phyloP scores from a whole-genome alignment of 805 yeast genomes.

The Starmerella gropengiesseri region DNA sequence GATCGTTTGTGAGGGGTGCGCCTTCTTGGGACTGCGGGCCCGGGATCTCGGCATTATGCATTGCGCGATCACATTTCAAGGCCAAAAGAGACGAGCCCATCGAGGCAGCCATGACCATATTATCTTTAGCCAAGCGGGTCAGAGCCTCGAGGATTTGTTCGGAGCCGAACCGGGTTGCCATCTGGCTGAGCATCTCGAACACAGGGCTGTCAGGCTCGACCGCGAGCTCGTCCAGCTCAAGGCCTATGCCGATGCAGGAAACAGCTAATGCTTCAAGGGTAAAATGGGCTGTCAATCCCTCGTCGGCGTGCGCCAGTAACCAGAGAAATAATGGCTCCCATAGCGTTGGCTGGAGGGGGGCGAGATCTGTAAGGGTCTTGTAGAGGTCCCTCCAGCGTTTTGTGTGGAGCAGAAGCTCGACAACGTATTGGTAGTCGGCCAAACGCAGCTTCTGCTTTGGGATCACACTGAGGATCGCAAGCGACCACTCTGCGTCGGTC shows the following conservation, averaged over 20 bases:
- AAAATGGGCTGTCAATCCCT: background rate
- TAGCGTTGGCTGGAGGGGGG: constrained; percentile 8
- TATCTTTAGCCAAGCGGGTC: background rate
- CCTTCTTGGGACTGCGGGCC: background rate
- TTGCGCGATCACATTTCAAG: background rate
- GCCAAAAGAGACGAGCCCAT: constrained; percentile 12
- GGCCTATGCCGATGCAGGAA: background rate
- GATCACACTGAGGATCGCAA: constrained; percentile 7
- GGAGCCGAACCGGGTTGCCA: background rate
- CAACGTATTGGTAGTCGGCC: constrained; percentile 19
- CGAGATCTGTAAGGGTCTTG: constrained; percentile 9
- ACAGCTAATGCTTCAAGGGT: constrained; percentile 1
- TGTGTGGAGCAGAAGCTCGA: constrained; percentile 8
- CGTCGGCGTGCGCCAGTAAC: background rate
- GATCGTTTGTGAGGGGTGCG: background rate
- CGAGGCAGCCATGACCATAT: constrained; percentile 3
- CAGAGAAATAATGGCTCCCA: constrained; percentile 15
- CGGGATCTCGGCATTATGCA: background rate
- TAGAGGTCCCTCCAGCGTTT: constrained; percentile 4
- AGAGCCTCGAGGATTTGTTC: constrained; percentile 2
- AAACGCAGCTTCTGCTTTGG: constrained; percentile 6
- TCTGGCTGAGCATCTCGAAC: constrained; percentile 1
- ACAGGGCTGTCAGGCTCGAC: constrained; percentile 2
- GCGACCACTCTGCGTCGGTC: constrained; percentile 6
- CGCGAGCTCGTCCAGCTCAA: constrained; percentile 1